Base-by-base conservation (phyloP, 495 filamentous ascomycete genomes). In the Thermothielavioides terrestris region DNA sequence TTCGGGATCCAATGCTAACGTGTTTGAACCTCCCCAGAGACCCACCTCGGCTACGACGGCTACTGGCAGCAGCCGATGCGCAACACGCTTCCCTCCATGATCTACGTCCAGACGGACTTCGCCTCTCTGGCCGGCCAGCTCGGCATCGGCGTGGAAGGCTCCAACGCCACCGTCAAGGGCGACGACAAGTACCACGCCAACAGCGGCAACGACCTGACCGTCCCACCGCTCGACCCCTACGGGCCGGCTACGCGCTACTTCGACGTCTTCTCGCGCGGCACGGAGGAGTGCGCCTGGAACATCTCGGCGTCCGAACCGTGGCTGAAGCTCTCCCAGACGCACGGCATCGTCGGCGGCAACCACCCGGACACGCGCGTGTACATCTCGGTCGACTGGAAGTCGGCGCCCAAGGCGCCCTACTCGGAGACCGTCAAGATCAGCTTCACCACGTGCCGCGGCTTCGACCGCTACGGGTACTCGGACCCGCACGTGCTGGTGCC, bases 21-120 rank as follows among this genome's bases (percentile, higher is more conserved):
- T n/a, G n/a, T n/a, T n/a, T 56, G 12, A 52, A 28, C 45, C 41
- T 43, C 11, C 25, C 4, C 52, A 75, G 71, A 77, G 66, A 76
- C 75, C 1, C 75, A 78, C 52, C 64, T 78, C 15, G 73, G 74
- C 22, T 78, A 72, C 34, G 66, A 74, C 18, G 68, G 67, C 32
- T 76, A 77, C 62, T 79, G 79, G 81, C 83, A 86, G 58, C 82
- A 85, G 58, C 77, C 83, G 3, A 86, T 85, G 82, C 69, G 83
- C 25, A 83, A 86, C 57, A 73, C 73, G 1, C 69, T 82, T 20
- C 82, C 82, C 3, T 67, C 71, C n/a, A 68, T 86, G 58, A 52
- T 73, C 7, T 81, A 77, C 56, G 76, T 81, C 18, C 77, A 81
- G 57, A 69, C 70, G 1, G 54, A 68, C 4, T 79, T 81, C 45